Base-by-base conservation (phyloP, 176 grass and related monocot genomes). In the Elymus sibiricus region DNA sequence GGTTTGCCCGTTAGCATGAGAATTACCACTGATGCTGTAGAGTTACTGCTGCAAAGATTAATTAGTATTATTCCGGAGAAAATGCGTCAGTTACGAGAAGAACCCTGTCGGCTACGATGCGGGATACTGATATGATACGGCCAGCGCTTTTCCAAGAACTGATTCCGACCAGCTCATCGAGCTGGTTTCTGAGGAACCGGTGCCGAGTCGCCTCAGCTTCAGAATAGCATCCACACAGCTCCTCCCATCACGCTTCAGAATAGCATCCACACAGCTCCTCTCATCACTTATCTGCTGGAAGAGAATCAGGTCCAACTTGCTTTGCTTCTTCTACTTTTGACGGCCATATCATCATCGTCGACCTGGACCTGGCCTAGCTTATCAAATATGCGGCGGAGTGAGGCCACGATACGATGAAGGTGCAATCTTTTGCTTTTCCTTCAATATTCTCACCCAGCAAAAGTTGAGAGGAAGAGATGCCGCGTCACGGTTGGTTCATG, bases 331-430 rank as follows among this genome's bases (percentile, higher is more conserved):
- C 32, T 58, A 56, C 29, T 86, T 86, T 83, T 86, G 79, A 55
- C 40, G 77, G 76, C 87, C 69, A 74, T 78, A 90, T 83, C 84
- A 91, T 70, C 60, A 61, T 68, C 83, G 6, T 55, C 64, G 4
- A 11, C 46, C 77, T 49, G 58, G 38, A 79, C 51, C 74, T 59
- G 89, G 35, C 79, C 79, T 56, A 56, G 53, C 53, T 84, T 91
- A 91, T 91, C 89, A 84, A 53, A 91, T 84, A 84, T 84, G 80
- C 68, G 67, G 81, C 68, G 9, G 19, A 46, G 81, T 11, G 82
- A 80, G 87, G 89, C 89, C 80, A 79, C 24, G 46, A 90, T 68
- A 76, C 85, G 9, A 76, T 55, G 81, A 55, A 77, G 77, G 39
- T 88, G 89, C 81, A 84, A 84, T 81, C 28, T 25, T 25, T 80